Base-by-base conservation (phyloP, 2,329 filamentous ascomycete species). In the Nectriaceae sp. region DNA sequence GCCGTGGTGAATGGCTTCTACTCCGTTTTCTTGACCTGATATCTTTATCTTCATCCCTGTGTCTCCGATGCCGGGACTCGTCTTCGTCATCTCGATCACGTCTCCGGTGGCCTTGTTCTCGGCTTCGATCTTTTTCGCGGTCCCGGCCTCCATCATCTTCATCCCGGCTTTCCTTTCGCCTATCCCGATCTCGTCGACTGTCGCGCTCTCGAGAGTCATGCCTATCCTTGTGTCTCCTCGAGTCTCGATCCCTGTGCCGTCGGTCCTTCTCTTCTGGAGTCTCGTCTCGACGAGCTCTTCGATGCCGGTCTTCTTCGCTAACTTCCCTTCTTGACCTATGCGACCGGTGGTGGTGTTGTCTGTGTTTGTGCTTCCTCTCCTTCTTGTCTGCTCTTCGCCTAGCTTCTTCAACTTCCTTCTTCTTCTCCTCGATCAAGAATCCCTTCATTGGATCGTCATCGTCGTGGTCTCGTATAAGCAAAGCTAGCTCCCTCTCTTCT, bases 381-480 rank as follows among this genome's bases (percentile, higher is more conserved):
- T 71, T 77, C 60, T 74, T 79, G 13, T 78, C 74, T 48, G 75
- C 59, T 64, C 71, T 63, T 70, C 79, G 77, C 75, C 58, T 70
- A 3, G 90, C 92, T 49, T 82, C 80, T 46, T 88, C 84, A 11
- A 96, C 82, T 66, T 96, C 90, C 65, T 90, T 90, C 70, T 89
- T 91, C 79, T 97, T 97, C 71, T 96, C 88, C 55, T 93, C 83
- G 43, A 97, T 84, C 55, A 97, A 67, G 61, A 89, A 97, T 31
- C 83, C 84, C 71, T 96, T 97, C 94, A 99, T 99, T 0, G 94
- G 94, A 67, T 99, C 94, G 52, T 97, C 93, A 20, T 97, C 92
- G 56, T 97, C 94, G 55, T 95, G 88, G 15, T 93, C 85, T 45
- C 81, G 75, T 44, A 95, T 83, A 47, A 97, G 68, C 38, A 84